Evolutionary conservation across 208 protist genomes (phyloP).

Genomic region (Tritrichomonas musculus): DNA sequence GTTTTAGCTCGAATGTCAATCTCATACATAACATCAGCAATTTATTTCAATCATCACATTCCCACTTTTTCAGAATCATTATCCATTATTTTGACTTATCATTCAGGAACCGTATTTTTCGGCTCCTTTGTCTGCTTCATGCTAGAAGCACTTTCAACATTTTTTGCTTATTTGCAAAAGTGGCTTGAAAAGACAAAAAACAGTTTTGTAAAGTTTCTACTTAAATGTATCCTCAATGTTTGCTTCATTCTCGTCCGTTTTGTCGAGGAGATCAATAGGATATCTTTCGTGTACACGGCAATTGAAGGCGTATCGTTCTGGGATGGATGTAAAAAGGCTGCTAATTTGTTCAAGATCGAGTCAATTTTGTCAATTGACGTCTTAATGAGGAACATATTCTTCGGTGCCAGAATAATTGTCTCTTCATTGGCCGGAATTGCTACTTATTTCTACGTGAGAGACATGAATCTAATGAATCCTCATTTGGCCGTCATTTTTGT

Average conservation of each 20-base stretch:
- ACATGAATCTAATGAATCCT: neutral
- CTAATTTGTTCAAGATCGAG: neutral
- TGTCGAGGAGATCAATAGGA: neutral
- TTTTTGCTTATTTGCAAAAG: neutral
- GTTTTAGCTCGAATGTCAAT: neutral
- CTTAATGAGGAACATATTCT: neutral
- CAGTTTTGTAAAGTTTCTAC: neutral
- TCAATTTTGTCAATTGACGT: neutral
- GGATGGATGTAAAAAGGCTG: neutral
- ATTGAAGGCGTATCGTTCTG: neutral
- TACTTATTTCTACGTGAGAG: neutral
- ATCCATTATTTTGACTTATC: neutral
- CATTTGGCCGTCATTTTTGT: neutral
- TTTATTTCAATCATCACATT: neutral
- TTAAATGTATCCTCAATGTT: neutral
- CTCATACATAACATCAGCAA: neutral
- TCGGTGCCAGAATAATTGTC: neutral
- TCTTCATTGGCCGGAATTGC: neutral
- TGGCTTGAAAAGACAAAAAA: neutral
- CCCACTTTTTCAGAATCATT: neutral
- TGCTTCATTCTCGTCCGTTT: neutral
- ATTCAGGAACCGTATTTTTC: neutral
- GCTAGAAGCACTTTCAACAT: neutral
- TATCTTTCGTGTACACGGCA: neutral
- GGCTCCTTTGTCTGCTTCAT: neutral